phyloP scores from a whole-genome alignment of 2,329 filamentous ascomycete species.

The Botrytis squamosa region DNA sequence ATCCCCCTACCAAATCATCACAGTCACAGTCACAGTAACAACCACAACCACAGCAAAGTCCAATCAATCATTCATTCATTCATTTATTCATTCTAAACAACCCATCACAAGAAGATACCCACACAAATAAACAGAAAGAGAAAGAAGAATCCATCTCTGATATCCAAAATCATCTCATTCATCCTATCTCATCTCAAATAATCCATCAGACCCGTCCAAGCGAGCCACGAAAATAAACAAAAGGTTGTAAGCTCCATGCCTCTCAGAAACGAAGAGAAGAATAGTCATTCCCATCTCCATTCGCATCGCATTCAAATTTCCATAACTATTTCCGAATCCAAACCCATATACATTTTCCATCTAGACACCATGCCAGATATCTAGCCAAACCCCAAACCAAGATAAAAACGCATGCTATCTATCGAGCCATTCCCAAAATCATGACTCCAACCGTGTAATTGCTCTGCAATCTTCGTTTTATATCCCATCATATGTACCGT shows the following conservation, averaged over 20 bases:
- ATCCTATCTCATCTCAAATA: not conserved
- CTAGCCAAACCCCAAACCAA: not conserved
- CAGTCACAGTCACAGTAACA: not conserved
- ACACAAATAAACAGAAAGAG: not conserved
- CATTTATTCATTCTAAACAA: not conserved
- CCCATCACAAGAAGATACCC: not conserved
- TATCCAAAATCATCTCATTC: not conserved
- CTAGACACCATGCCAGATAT: not conserved
- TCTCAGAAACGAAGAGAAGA: not conserved
- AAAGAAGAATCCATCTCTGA: not conserved
- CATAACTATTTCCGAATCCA: not conserved
- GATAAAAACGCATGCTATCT: not conserved
- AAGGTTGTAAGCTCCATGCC: not conserved
- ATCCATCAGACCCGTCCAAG: not conserved
- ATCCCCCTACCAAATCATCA: not conserved
- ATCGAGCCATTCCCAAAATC: not conserved
- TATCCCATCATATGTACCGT: conserved; percentile 13
- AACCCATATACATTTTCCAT: conserved; percentile 1
- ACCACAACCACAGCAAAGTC: not conserved
- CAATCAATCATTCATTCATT: too few relatives aligned
- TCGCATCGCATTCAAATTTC: not conserved
- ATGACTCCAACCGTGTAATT: not conserved
- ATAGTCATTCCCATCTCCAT: not conserved
- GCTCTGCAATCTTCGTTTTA: not conserved
- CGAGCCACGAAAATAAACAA: not conserved